Conservation (phyloP, 208 protist species). For the Zelonia costaricensis region DNA sequence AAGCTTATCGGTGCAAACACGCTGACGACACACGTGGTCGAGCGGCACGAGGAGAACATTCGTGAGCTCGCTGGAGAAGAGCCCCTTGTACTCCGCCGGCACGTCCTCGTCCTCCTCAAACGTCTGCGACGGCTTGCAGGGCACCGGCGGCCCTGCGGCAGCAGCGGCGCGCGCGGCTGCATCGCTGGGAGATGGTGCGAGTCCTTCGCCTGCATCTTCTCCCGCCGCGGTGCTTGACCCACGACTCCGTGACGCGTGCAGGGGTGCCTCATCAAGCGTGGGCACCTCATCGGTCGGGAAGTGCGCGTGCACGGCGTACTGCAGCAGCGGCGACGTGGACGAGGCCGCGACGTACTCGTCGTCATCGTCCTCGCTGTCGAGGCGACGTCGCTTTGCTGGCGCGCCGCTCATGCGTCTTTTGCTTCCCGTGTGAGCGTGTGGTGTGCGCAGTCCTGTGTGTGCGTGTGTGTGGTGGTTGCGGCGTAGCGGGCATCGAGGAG, state of each 20-base stretch:
- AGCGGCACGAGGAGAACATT: conserved; percentile 52
- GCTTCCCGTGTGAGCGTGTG: no score
- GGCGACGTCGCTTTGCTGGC: conserved; percentile 29
- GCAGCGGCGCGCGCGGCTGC: background rate
- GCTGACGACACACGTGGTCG: conserved; percentile 30
- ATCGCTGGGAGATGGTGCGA: background rate
- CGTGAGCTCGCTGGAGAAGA: conserved; percentile 64
- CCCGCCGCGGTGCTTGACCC: no score
- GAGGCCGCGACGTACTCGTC: conserved; percentile 47
- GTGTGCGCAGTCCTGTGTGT: background rate
- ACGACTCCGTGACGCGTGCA: no score
- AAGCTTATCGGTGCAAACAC: conserved; percentile 53
- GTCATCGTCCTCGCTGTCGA: conserved; percentile 82
- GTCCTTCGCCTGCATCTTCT: no score
- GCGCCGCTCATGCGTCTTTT: background rate
- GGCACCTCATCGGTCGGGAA: conserved; percentile 24
- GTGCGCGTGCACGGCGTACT: conserved; percentile 26
- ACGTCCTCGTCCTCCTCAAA: conserved; percentile 59
- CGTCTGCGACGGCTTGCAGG: background rate
- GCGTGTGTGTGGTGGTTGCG: background rate
- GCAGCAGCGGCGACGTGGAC: conserved; percentile 28
- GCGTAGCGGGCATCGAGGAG: no score
- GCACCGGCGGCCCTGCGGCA: background rate
- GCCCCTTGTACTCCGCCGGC: conserved; percentile 49
- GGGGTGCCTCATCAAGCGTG: background rate